Evolutionary conservation across 805 yeast species (phyloP).

Genomic region (Sugiyamaella lignohabitans): DNA sequence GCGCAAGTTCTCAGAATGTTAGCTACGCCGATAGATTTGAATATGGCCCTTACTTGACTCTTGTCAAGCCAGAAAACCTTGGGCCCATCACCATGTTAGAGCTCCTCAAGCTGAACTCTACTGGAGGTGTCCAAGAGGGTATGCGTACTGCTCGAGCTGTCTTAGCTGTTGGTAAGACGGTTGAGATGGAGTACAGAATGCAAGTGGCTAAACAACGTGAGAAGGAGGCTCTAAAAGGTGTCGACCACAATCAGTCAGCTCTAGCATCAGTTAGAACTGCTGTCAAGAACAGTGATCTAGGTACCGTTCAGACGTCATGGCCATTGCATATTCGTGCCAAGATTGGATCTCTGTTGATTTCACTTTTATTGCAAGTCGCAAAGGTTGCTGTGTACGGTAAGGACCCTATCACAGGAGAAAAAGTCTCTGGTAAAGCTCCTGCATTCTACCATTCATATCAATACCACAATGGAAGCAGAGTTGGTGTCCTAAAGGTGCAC

Average conservation of each 20-base stretch:
- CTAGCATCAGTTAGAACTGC: conserved; percentile 35
- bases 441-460: conserved; percentile 89
- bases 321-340: conserved; percentile 54
- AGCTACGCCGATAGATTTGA: conserved; percentile 27
- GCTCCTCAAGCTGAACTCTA: conserved; percentile 61
- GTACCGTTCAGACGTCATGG: conserved; percentile 39
- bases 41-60: conserved; percentile 70
- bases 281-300: conserved; percentile 29
- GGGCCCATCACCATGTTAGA: conserved; percentile 82
- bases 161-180: conserved; percentile 70
- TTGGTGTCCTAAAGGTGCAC: conserved; percentile 79
- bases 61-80: conserved; percentile 74
- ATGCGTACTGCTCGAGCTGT: conserved; percentile 81
- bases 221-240: conserved; percentile 44
- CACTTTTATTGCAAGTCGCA: conserved; percentile 74
- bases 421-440: conserved; percentile 70
- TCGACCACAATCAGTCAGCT: conserved; percentile 38
- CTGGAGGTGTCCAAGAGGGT: conserved; percentile 70
- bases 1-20: conserved; percentile 13
- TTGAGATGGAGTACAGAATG: conserved; percentile 67
- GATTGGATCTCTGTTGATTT: conserved; percentile 73
- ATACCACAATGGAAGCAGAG: conserved; percentile 65
- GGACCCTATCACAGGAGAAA: conserved; percentile 71
- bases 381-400: conserved; percentile 69
- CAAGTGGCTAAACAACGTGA: conserved; percentile 15